Evolutionary conservation across 2,329 filamentous ascomycete genomes (phyloP), one percentile per base, ranked within the genome.

Genomic region (Botrytis galanthina): DNA sequence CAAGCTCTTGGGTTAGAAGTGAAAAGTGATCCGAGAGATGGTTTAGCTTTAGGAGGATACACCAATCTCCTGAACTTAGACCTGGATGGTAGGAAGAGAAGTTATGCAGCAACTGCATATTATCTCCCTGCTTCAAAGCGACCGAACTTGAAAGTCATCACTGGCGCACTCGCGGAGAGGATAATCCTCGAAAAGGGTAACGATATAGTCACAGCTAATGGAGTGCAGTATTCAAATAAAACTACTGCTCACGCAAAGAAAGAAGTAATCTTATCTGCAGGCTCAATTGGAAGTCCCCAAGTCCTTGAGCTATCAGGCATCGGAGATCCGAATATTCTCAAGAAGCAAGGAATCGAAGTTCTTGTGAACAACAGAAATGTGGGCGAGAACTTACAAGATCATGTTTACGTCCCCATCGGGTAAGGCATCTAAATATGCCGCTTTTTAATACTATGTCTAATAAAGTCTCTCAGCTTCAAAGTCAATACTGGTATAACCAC

Each of bases 131-230:
- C 54, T 54, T 68, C 67, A 4, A 54, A 37, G 16, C 59, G 78
- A 44, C 42, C 70, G 6, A 97, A 97, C 84, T 83, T 97, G 81
- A 94, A 92, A 61, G 86, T 97, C 74, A 85, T 97, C 73, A 96
- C 93, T 79, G 91, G 95, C 79, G 92, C 93, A 29, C 94, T 93
- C 89, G 93, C 97, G 74, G 92, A 89, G 81, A 92, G 90, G 81
- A 84, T 97, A 80, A 63, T 73, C 14, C 59, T 75, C 10, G 44
- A 73, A 14, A 59, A 70, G 8, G 35, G 22, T 6, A 7, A 42
- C 10, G 71, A 46, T 20, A 54, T 70, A 12, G 48, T 72, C 22
- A 37, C 35, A 26, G 69, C 42, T 7, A 63, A 8, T 14, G 60
- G 59, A 3, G 59, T 71, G 22, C 32, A 39, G 8, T 57, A 44